Evolutionary conservation across 176 grass and related monocot species (phyloP).

Genomic region (Musa acuminata): DNA sequence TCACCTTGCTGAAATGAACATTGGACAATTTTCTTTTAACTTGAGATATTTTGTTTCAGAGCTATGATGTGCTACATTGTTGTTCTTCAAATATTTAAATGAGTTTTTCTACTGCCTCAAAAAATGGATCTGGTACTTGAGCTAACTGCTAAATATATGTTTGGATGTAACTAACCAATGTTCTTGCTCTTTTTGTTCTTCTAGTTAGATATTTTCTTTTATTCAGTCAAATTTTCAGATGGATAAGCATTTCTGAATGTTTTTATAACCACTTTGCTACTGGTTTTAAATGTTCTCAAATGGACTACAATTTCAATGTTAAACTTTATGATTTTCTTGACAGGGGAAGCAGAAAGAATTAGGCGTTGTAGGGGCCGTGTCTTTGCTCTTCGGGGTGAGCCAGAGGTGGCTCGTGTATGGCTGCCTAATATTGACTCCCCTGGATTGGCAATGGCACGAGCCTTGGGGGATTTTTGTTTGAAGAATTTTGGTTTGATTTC

Average conservation of each 20-base stretch:
- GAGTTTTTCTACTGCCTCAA: not conserved
- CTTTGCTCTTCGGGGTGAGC: slow-evolving; percentile 6
- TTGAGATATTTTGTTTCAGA: no score
- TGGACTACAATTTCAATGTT: no score
- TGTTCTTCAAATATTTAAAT: not conserved
- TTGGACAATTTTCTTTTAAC: no score
- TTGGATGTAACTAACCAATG: not conserved
- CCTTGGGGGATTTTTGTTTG: slow-evolving; percentile 15
- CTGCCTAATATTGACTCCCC: slow-evolving; percentile 3
- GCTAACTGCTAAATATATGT: not conserved
- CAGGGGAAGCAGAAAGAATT: slow-evolving; percentile 19
- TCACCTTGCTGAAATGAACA: no score
- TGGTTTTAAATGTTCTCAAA: no score
- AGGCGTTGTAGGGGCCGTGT: slow-evolving; percentile 6
- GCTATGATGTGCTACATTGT: no score
- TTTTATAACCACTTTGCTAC: no score
- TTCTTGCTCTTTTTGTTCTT: not conserved
- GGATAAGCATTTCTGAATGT: not conserved
- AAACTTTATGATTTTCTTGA: not conserved
- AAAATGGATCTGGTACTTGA: not conserved
- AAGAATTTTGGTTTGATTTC: slow-evolving; percentile 21
- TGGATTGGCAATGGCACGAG: slow-evolving; percentile 13
- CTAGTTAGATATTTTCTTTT: not conserved
- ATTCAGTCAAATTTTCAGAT: not conserved
- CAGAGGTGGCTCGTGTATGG: slow-evolving; percentile 12